Base-by-base conservation (phyloP, 2,329 filamentous ascomycete species). In the Plectosphaerella plurivora region DNA sequence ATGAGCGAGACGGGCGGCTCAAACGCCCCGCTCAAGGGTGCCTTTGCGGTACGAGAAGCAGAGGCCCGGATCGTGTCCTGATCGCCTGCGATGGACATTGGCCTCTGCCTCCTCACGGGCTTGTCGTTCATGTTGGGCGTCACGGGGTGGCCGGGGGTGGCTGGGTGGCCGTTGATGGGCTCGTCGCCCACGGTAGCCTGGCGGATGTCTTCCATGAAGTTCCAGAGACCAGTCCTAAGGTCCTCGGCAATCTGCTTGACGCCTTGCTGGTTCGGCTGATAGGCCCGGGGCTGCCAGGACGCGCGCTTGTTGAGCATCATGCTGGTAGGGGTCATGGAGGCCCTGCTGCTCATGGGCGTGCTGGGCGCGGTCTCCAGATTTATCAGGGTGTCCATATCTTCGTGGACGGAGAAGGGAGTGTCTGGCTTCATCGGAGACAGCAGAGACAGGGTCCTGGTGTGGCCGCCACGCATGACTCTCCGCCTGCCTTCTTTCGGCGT, bases 171-270 rank as follows among this genome's bases (percentile, higher is more conserved):
- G 55, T 77, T 84, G 57, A 91, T 83, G 15, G 86, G 89, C 72
- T 99, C 94, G 51, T 99, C 94, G 22, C 94, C 94, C 7, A 99
- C 91, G 0, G 94, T 96, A 14, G 93, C 95, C 70, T 97, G 94
- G 59, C 92, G 82, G 47, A 99, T 84, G 65, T 99, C 94, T 67
- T 97, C 94, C 54, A 96, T 84, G 69, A 99, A 99, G 1, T 90
- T 96, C 84, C 89, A 92, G 47, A 99, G 73, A 2, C 94, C 93
- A 49, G 94, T 84, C 66, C 87, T 90, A 68, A 99, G 85, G 69
- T 97, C 94, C 54, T 89, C 88, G 15, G 92, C 89, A 69, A 96
- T 86, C 68, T 94, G 89, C 65, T 91, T 91, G 54, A 83, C 70
- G 44, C 68, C 77, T 1, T 71, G 55, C 37, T 73, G 73, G 28